Evolutionary conservation across 2,329 filamentous ascomycete genomes (phyloP), one percentile per base, ranked within the genome.

Genomic region (Aureobasidium sp.): DNA sequence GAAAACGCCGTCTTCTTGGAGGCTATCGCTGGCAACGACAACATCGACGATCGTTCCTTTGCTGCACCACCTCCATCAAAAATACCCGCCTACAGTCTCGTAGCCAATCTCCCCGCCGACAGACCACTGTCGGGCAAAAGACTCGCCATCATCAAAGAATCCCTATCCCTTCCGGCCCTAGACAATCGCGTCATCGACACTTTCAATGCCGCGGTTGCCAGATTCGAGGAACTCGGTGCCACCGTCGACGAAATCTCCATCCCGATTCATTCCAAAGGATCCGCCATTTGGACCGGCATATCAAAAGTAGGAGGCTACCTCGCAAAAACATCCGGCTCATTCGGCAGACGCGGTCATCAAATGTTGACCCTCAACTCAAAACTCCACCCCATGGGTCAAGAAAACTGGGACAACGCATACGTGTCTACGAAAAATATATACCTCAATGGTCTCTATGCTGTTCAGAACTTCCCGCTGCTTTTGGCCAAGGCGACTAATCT

Each of bases 391-490:
- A 78, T 77, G 74, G 77, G 73, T 0, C 72, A 77, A 27, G 72
- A 77, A 7, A 78, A 76, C 57, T 85, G 82, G 68, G 75, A 81
- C 42, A 77, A 80, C 39, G 74, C 81, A 1, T 82, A 81, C 66
- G 78, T 75, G 15, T 78, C 79, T 0, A 83, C 81, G 0, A 83
- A 82, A 64, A 83, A 83, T 65, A 81, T 81, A 4, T 77, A 81
- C 51, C 76, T 83, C 52, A 82, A 82, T 53, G 81, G 80, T 0
- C 66, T 79, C 0, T 82, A 82, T 56, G 73, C 81, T 0, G 66
- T 71, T 39, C 70, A 78, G 11, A 68, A 70, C 2, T 79, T 81
- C 62, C 81, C 79, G 0, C 70, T 74, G 1, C 68, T 82, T 0
- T 78, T 81, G 44, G 75, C 74, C n/a, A 81, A 81, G 66, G 74